Percentiles rank a stretch among this genome's conserved stretches.
phyloP scores from a whole-genome alignment of 2,329 filamentous ascomycete genomes.

The Epichloe scottii region DNA sequence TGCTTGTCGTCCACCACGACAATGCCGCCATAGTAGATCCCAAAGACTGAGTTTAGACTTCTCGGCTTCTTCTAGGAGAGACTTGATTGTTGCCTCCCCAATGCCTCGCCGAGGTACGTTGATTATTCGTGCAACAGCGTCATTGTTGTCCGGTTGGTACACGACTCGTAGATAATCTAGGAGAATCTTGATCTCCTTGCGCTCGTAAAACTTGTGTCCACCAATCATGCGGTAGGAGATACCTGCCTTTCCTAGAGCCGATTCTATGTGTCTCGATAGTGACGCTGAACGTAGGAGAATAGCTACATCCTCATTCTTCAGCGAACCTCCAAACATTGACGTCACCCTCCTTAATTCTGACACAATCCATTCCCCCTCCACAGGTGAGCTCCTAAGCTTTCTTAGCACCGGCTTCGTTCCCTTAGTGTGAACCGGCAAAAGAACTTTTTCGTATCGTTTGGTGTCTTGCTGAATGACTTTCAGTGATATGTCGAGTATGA shows the following conservation, averaged over 20 bases:
- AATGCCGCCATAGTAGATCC: conserved; percentile 51
- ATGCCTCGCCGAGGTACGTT: conserved; percentile 74
- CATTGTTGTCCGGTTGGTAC: conserved; percentile 74
- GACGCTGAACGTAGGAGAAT: conserved; percentile 77
- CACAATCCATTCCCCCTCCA: conserved; percentile 82
- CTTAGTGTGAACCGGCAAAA: conserved; percentile 68
- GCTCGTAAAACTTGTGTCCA: conserved; percentile 83
- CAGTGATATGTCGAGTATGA: conserved; percentile 68
- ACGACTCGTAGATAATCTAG: conserved; percentile 83
- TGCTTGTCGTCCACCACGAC: conserved; percentile 33
- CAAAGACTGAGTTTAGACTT: conserved; percentile 57
- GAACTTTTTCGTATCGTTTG: conserved; percentile 62
- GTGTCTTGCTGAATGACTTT: conserved; percentile 85
- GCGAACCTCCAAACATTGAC: conserved; percentile 58
- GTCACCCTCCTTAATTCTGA: conserved; percentile 63
- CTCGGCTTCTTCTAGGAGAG: conserved; percentile 66
- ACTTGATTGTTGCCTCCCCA: conserved; percentile 65
- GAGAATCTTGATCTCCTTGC: conserved; percentile 74
- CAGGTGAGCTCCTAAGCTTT: conserved; percentile 52
- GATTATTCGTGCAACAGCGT: conserved; percentile 70
- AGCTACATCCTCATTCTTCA: conserved; percentile 67
- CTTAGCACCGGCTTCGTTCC: conserved; percentile 74
- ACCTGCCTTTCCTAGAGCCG: conserved; percentile 64
- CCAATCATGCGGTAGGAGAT: conserved; percentile 88
- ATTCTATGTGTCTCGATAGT: conserved; percentile 77